Conservation (phyloP, 164 flowering plant species). For the Buxus sempervirens region DNA sequence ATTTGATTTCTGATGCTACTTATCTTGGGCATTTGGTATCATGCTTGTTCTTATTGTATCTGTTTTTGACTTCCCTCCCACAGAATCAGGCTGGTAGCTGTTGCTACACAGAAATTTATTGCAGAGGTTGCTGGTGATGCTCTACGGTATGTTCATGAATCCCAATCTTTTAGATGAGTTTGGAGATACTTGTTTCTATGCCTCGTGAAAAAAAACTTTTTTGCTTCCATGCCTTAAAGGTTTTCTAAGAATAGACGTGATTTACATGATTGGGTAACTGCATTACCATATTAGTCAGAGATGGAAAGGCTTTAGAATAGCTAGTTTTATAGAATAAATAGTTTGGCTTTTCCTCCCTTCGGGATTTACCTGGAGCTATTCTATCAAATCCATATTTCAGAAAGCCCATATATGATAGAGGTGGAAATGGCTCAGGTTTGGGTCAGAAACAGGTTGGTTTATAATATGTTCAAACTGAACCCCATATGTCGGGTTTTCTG, state of each 20-base stretch:
- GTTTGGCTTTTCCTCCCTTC: background rate
- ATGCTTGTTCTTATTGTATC: background rate
- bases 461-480: no score
- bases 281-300: background rate
- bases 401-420: no score
- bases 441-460: no score
- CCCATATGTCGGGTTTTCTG: no score
- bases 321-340: background rate
- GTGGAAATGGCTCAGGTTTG: no score
- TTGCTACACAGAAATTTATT: conserved; percentile 94
- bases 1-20: background rate
- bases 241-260: background rate
- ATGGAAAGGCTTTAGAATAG: background rate
- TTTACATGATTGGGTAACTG: background rate
- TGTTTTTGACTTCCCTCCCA: conserved; percentile 5
- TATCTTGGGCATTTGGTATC: background rate
- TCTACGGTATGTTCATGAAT: conserved; percentile 62
- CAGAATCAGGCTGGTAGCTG: conserved; percentile 92
- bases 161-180: background rate
- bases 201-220: background rate
- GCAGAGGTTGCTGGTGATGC: conserved; percentile 93
- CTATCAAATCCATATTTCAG: background rate
- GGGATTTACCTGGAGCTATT: background rate
- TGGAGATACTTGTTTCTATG: background rate
- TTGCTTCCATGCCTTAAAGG: background rate